A percentile compares a stretch with the other conserved stretches of the same genome.
Evolutionary conservation across 2,329 filamentous ascomycete species (phyloP).

Genomic region (Apiospora rasikravindrae): DNA sequence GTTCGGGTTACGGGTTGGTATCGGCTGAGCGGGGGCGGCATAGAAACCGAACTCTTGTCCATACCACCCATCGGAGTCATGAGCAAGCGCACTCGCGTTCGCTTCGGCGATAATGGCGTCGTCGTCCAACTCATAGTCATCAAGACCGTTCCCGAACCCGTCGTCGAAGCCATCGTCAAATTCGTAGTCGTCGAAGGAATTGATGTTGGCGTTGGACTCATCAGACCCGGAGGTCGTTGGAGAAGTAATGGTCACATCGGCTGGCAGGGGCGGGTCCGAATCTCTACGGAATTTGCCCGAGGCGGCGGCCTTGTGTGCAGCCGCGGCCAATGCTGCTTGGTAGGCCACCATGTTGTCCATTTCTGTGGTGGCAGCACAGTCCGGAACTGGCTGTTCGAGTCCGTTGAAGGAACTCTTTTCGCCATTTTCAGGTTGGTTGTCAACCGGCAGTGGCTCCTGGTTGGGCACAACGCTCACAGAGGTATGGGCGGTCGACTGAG

Average conservation of each 20-base stretch:
- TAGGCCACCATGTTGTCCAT: conserved; percentile 65
- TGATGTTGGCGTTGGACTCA: conserved; percentile 31
- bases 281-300: conserved; percentile 76
- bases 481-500: conserved; percentile 58
- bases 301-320: conserved; percentile 76
- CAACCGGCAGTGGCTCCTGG: conserved; percentile 26
- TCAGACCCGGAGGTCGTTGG: conserved; percentile 40
- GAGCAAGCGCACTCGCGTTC: conserved; percentile 90
- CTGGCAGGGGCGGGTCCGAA: conserved; percentile 47
- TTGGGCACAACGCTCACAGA: conserved; percentile 48
- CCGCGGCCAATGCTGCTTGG: conserved; percentile 83
- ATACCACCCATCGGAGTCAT: conserved; percentile 92
- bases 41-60: conserved; percentile 98
- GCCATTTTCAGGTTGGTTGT: conserved; percentile 22
- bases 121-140: conserved; percentile 73
- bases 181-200: conserved; percentile 34
- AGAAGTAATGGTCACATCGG: conserved; percentile 43
- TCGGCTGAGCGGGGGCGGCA: conserved; percentile 58
- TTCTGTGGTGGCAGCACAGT: conserved; percentile 24
- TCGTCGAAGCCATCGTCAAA: conserved; percentile 29
- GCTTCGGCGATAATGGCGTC: conserved; percentile 93
- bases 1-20: conserved; percentile 29
- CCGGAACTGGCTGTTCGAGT: conserved; percentile 26
- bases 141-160: conserved; percentile 32
- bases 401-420: not conserved